phyloP scores from a whole-genome alignment of 345 rosid genomes.

The Boechera retrofracta region DNA sequence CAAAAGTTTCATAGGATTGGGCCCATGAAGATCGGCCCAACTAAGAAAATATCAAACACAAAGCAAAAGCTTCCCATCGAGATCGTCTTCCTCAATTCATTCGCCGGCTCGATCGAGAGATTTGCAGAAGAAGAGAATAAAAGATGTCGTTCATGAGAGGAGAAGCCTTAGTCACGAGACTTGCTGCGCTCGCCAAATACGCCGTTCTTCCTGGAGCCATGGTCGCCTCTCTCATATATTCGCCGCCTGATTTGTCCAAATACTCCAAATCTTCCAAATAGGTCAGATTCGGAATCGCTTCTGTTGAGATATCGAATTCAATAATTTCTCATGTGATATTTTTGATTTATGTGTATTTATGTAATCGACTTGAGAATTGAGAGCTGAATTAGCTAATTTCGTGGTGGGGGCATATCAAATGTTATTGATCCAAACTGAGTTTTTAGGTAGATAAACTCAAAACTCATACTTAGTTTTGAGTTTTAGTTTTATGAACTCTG shows the following conservation, averaged over 20 bases:
- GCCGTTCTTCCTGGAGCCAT: constrained; percentile 55
- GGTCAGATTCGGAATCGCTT: constrained; percentile 11
- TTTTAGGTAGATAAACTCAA: background rate
- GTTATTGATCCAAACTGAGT: background rate
- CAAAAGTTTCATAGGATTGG: background rate
- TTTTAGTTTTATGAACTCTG: background rate
- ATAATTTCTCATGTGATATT: background rate
- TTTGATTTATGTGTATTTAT: background rate
- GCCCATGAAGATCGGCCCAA: too few species aligned
- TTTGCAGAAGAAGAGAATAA: constrained; percentile 21
- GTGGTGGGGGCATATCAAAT: background rate
- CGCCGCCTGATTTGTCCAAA: constrained; percentile 37
- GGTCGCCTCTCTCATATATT: constrained; percentile 61
- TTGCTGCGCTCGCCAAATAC: constrained; percentile 60
- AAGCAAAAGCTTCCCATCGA: too few species aligned
- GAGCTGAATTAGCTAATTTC: background rate
- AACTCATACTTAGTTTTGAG: background rate
- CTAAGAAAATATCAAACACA: too few species aligned
- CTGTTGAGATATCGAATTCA: background rate
- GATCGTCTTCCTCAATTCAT: constrained; percentile 20
- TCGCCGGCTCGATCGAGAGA: constrained; percentile 28
- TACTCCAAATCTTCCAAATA: constrained; percentile 47
- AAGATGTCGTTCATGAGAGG: constrained; percentile 58
- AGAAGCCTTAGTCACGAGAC: constrained; percentile 69
- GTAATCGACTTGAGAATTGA: background rate